These are phyloP conservation scores for Rhodocollybia butyracea DNA, from an alignment of 768 basidiomycete species.

Conservation along the genomic window DNA sequence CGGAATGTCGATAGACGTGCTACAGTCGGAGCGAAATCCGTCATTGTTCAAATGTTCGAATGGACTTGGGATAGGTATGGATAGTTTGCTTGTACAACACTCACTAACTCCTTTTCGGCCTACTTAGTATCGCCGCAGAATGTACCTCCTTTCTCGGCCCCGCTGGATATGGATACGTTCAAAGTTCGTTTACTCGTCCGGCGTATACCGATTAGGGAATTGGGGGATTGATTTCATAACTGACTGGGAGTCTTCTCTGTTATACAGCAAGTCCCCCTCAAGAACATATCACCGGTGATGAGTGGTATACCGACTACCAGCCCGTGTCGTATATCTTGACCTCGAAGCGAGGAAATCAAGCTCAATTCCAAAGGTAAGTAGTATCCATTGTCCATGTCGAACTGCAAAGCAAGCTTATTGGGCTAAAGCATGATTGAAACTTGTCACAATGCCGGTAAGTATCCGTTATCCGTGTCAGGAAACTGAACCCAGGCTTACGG, in stretches of 20 bases:
- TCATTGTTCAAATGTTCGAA: constrained; percentile 71
- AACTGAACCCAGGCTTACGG: too few relatives aligned
- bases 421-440: constrained; percentile 48
- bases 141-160: constrained; percentile 66
- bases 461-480: too few relatives aligned
- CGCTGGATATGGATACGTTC: constrained; percentile 68
- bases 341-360: constrained; percentile 61
- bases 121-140: constrained; percentile 49
- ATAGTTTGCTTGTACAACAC: neutral
- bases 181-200: constrained; percentile 53
- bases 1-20: constrained; percentile 7
- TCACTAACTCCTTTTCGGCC: constrained; percentile 25
- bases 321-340: constrained; percentile 55
- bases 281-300: constrained; percentile 53
- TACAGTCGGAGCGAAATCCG: constrained; percentile 31
- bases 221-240: constrained; percentile 32
- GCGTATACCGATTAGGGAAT: constrained; percentile 52
- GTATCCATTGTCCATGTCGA: neutral
- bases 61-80: constrained; percentile 50
- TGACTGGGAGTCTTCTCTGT: constrained; percentile 36
- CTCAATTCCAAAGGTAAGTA: constrained; percentile 39
- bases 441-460: constrained; percentile 52
- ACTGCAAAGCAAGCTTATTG: constrained; percentile 7
- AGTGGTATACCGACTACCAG: constrained; percentile 80
- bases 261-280: constrained; percentile 43